phyloP scores from a whole-genome alignment of 176 grass and related monocot genomes.

The Lolium rigidum region DNA sequence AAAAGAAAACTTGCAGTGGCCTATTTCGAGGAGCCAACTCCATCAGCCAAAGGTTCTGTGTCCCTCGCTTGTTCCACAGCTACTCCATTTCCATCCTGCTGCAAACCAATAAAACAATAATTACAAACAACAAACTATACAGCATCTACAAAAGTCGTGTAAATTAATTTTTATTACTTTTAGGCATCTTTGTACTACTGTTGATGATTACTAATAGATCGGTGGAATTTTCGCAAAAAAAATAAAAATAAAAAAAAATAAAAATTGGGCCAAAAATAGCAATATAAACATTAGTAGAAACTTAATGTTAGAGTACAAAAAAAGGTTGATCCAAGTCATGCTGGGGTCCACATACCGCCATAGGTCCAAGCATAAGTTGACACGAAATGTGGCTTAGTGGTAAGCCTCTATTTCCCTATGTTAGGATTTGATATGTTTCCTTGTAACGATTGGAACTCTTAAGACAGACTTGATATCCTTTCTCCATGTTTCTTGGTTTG shows the following conservation, averaged over 20 bases:
- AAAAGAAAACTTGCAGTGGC: slow-evolving; percentile 44
- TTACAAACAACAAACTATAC: slow-evolving; percentile 22
- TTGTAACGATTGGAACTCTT: not conserved
- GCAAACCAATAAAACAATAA: slow-evolving; percentile 7
- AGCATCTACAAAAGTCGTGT: not conserved
- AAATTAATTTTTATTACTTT: too few species aligned
- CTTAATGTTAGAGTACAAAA: not conserved
- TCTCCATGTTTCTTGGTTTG: not conserved
- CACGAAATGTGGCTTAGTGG: not conserved
- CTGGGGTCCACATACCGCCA: not conserved
- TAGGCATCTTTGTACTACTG: too few species aligned
- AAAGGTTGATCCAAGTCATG: not conserved
- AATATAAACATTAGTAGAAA: not conserved
- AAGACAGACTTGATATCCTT: not conserved
- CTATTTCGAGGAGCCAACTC: slow-evolving; percentile 46
- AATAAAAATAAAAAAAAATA: too few species aligned
- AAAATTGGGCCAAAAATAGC: slow-evolving; percentile 13
- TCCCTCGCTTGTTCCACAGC: slow-evolving; percentile 35
- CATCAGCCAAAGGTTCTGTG: slow-evolving; percentile 47
- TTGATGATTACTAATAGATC: too few species aligned
- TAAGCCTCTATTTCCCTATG: not conserved
- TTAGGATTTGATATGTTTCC: slow-evolving; percentile 3
- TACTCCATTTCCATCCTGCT: slow-evolving; percentile 47
- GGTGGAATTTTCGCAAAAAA: too few species aligned
- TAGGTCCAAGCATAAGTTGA: not conserved